Conservation (phyloP, 2,329 filamentous ascomycete genomes). For the Rosellinia necatrix region DNA sequence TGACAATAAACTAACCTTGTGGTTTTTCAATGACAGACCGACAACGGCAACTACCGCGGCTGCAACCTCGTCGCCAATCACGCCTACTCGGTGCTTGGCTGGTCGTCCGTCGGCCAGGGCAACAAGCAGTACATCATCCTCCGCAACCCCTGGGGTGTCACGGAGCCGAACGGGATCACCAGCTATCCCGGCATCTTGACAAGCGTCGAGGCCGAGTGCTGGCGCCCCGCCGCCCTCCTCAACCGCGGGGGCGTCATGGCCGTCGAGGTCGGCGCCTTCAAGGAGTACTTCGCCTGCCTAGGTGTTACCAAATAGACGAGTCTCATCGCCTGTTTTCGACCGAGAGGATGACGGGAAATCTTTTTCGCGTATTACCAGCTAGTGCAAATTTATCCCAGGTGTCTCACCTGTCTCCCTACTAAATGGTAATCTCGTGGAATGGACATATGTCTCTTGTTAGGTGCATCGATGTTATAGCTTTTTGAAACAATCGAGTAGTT, state of each 20-base stretch:
- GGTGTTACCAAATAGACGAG: slow-evolving; percentile 35
- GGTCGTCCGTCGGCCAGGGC: slow-evolving; percentile 42
- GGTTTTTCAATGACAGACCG: no score
- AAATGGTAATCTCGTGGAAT: no score
- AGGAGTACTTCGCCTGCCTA: slow-evolving; percentile 44
- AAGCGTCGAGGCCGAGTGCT: slow-evolving; percentile 44
- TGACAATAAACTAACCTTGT: no score
- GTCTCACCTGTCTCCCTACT: no score
- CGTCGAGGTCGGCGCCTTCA: slow-evolving; percentile 44
- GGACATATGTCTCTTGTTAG: no score
- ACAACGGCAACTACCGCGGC: slow-evolving; percentile 43
- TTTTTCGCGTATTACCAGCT: no score
- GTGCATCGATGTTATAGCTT: no score
- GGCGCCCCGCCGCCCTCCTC: slow-evolving; percentile 45
- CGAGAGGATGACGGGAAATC: background rate
- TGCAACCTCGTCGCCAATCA: slow-evolving; percentile 51
- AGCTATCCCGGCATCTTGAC: slow-evolving; percentile 47
- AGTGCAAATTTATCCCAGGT: no score
- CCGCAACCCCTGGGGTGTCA: slow-evolving; percentile 51
- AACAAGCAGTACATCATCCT: slow-evolving; percentile 48
- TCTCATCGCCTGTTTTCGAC: no score
- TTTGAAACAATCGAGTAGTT: no score
- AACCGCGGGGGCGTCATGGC: slow-evolving; percentile 46
- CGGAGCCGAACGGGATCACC: slow-evolving; percentile 47
- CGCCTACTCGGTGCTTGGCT: slow-evolving; percentile 50